Base-by-base conservation (phyloP, 192 early-diverging fungal species). In the Cetraspora pellucida region DNA sequence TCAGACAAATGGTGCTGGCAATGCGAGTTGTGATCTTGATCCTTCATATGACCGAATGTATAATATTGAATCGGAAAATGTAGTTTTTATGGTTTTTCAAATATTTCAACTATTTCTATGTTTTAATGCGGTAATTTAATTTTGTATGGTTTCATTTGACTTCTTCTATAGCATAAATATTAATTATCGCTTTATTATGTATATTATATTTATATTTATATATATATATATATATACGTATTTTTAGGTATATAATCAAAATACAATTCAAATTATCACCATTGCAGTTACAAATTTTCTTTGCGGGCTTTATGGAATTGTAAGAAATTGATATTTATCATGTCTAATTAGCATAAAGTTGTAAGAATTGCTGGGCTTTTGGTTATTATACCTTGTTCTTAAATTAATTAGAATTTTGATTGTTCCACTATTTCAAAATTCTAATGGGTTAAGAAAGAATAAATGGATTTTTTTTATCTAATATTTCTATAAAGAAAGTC, bases 71-170 rank as follows among this genome's bases (percentile, higher is more conserved):
- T 45, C 19, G 47, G 67, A 69, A 69, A 69, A 69, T 69, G 8
- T 69, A 19, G 46, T 69, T 14, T 69, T 69, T 49, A 69, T 69
- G 67, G 21, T 31, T 25, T 69, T 69, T 69, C 67, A 69, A 69
- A 1, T 45, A 7, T 69, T 69, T 49, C 67, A 69, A 52, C 44
- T 69, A 23, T 45, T 14, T 8, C 47, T 69, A 25, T 69, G 67
- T 49, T 6, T 69, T 10, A 49, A 69, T 23, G 67, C 67, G 67
- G 67, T 69, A 69, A 50, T 25, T 45, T 19, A 43, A 43, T 10
- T 21, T 69, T 49, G 19, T n/a, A 23, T 49, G 23, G 21, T 49
- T 10, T n/a, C 2, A 27, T 27, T 21, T 27, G 4, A 3, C 3
- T 21, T 59, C 9, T n/a, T 59, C 10, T 23, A 25, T 21, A 7